Evolutionary conservation across 305 asterid genomes (phyloP), one percentile per base, ranked within the genome.

Genomic region (Stenogyne calaminthoides): DNA sequence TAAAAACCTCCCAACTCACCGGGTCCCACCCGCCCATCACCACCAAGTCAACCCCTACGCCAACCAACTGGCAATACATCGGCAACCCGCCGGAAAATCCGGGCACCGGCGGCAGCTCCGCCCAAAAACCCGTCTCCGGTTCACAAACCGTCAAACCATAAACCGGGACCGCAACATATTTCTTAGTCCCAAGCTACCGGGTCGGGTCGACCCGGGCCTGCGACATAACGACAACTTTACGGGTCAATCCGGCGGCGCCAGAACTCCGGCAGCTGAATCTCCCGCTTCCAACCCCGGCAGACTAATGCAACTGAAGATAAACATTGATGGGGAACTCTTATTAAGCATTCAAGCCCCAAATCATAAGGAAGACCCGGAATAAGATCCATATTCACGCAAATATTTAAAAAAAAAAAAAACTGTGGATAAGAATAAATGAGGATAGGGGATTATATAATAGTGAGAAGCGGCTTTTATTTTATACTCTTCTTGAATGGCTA

Each of bases 11-110:
- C 89, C 89, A 87, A 7, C 91, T 85, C 20, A n/a, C 80, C 70
- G 91, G 90, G 80, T 89, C 75, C 84, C 76, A 81, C 77, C 98
- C 97, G 59, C 97, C 98, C 67, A 91, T 55, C 77, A 91, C 84
- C 74, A 93, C 92, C 25, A 93, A 77, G 55, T 64, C 80, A 84
- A 66, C 25, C 72, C 97, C 97, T 8, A 79, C 88, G 3, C 83
- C 88, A 9, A 69, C 84, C 5, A 89, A 70, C 80, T 77, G 97
- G 56, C 97, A 88, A 55, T 87, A 89, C 92, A 91, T 58, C 9
- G 95, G 98, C 78, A 93, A 37, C 81, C 96, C 97, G 11, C 66
- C 81, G 0, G 83, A 9, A 22, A n/a, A 70, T 2, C 80, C 89
- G 7, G 93, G 93, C 0, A 84, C 11, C 18, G 81, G 79, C 18